phyloP scores from a whole-genome alignment of 139 green algal genomes.

The Volvox africanus region DNA sequence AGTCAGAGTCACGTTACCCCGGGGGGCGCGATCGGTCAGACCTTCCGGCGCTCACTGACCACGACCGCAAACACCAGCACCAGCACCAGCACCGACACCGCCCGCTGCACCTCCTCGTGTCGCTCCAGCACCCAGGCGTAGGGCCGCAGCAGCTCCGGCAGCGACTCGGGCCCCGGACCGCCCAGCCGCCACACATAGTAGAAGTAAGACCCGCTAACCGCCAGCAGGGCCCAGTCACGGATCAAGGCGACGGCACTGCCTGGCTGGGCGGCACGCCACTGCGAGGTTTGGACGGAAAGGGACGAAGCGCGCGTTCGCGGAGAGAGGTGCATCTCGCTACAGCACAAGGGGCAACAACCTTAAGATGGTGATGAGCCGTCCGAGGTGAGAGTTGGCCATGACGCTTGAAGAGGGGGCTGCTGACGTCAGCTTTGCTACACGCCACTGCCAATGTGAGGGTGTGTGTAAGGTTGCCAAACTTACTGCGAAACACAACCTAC shows the following conservation, averaged over 20 bases:
- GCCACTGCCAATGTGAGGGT: too few relatives aligned
- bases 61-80: constrained; percentile 35
- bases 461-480: too few relatives aligned
- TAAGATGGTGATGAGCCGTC: too few relatives aligned
- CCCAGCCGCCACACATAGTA: constrained; percentile 55
- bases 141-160: constrained; percentile 37
- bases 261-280: not conserved
- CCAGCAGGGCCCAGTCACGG: constrained; percentile 38
- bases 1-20: not conserved
- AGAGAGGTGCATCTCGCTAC: too few relatives aligned
- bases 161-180: not conserved
- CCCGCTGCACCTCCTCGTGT: constrained; percentile 46
- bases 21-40: not conserved
- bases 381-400: not conserved
- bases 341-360: too few relatives aligned
- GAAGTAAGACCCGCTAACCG: constrained; percentile 45
- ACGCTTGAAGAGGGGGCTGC: too few relatives aligned
- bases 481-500: too few relatives aligned
- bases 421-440: too few relatives aligned
- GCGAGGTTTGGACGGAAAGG: not conserved
- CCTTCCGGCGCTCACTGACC: constrained; percentile 31
- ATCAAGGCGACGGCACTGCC: constrained; percentile 7
- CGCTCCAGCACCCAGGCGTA: constrained; percentile 44
- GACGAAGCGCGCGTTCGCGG: not conserved
- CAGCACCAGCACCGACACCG: constrained; percentile 54